Evolutionary conservation across 306 rosid species (phyloP).

Genomic region (Benincasa hispida): DNA sequence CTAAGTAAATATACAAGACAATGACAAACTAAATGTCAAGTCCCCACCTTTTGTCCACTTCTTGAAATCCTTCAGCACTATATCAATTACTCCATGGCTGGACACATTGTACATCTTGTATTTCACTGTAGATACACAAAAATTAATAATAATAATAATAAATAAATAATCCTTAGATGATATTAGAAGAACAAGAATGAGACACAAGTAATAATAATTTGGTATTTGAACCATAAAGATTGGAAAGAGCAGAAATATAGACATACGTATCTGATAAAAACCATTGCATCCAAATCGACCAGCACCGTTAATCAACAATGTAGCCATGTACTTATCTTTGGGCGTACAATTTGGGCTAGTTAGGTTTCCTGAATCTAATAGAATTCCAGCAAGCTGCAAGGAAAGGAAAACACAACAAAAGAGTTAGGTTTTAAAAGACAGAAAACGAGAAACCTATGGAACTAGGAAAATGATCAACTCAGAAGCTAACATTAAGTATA

Average conservation of each 20-base stretch:
- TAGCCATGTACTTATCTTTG: slow-evolving; percentile 69
- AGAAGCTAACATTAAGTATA: not conserved
- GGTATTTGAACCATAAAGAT: not conserved
- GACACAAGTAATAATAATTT: not conserved
- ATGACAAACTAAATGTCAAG: not conserved
- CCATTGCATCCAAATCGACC: slow-evolving; percentile 80
- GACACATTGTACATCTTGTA: slow-evolving; percentile 60
- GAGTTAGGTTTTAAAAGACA: not conserved
- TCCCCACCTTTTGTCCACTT: slow-evolving; percentile 65
- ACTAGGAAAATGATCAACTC: not conserved
- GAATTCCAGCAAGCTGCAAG: slow-evolving; percentile 64
- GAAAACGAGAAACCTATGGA: not conserved
- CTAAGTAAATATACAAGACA: not conserved
- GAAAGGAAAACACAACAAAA: not conserved
- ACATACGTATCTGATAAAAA: slow-evolving; percentile 57
- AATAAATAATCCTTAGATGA: not conserved
- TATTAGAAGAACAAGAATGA: not conserved
- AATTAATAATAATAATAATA: too few relatives aligned
- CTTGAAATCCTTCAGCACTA: slow-evolving; percentile 61
- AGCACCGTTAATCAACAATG: slow-evolving; percentile 73
- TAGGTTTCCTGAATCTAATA: slow-evolving; percentile 54
- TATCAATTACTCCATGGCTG: slow-evolving; percentile 39
- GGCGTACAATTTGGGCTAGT: slow-evolving; percentile 35
- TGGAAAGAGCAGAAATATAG: not conserved
- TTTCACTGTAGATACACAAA: slow-evolving; percentile 35